Evolutionary conservation across 2,329 filamentous ascomycete species (phyloP).

Genomic region (Aspergillus pseudonomiae): DNA sequence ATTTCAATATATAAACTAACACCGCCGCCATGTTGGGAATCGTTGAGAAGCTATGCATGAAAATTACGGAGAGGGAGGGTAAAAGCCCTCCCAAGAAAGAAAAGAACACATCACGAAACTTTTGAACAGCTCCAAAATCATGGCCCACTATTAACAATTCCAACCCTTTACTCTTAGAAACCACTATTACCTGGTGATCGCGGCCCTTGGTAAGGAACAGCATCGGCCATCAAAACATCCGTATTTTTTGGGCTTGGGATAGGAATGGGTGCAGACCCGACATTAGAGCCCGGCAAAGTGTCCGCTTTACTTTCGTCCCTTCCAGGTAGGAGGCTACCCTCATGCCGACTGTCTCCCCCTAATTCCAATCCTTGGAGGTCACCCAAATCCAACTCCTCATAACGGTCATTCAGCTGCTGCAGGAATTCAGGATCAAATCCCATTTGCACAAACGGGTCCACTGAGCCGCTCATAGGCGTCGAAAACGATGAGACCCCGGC

Average conservation of each 20-base stretch:
- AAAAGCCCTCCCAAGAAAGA: background rate
- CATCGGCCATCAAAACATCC: constrained; percentile 17
- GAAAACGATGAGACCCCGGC: constrained; percentile 36
- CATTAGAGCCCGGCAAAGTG: constrained; percentile 6
- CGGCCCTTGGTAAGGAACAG: constrained; percentile 6
- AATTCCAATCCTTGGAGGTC: constrained; percentile 32
- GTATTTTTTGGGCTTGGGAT: constrained; percentile 25
- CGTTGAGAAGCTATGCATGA: background rate
- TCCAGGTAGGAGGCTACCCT: constrained; percentile 10
- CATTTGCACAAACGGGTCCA: constrained; percentile 41
- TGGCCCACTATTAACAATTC: background rate
- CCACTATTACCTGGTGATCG: constrained; percentile 7
- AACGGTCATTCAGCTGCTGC: constrained; percentile 38
- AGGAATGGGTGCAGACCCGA: constrained; percentile 20
- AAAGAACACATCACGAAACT: background rate
- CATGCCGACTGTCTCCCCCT: constrained; percentile 17
- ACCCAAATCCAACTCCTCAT: constrained; percentile 37
- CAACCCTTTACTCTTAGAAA: background rate
- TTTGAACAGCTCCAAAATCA: background rate
- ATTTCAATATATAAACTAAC: background rate
- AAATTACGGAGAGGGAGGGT: no score
- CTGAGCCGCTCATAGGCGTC: constrained; percentile 30
- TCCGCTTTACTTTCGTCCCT: constrained; percentile 8
- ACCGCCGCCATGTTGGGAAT: background rate
- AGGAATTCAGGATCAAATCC: constrained; percentile 44